Evolutionary conservation across 208 protist species (phyloP).

Genomic region (Wallacemonas sp.): DNA sequence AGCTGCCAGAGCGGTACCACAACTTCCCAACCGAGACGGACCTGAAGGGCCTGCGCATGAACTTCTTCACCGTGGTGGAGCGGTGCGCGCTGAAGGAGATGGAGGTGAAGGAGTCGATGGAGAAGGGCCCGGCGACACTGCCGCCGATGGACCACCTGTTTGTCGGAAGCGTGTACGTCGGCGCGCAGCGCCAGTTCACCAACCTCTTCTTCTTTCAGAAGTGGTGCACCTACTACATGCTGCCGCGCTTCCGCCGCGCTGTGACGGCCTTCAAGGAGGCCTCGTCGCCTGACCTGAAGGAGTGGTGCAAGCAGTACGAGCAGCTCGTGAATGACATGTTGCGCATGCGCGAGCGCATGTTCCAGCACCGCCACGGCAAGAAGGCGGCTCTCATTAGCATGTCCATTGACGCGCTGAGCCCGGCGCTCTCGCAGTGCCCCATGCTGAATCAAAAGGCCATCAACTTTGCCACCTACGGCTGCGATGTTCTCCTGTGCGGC

Average conservation of each 20-base stretch:
- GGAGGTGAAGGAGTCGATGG: conserved; percentile 84
- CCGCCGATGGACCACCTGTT: conserved; percentile 84
- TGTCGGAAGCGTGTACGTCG: conserved; percentile 75
- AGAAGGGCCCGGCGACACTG: conserved; percentile 74
- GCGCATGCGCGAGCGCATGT: conserved; percentile 83
- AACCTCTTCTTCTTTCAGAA: conserved; percentile 85
- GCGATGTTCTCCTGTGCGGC: conserved; percentile 70
- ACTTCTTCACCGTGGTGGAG: conserved; percentile 87
- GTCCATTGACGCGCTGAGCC: conserved; percentile 74
- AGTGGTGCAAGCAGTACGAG: conserved; percentile 90
- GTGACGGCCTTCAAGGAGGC: conserved; percentile 82
- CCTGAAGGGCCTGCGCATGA: conserved; percentile 82
- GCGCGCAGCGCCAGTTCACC: conserved; percentile 81
- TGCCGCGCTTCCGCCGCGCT: conserved; percentile 72
- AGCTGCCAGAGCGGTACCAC: conserved; percentile 87
- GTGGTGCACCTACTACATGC: conserved; percentile 77
- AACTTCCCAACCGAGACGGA: conserved; percentile 87
- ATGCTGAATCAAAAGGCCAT: conserved; percentile 91
- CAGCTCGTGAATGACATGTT: conserved; percentile 81
- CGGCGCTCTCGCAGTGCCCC: conserved; percentile 73
- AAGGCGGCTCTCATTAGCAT: conserved; percentile 54
- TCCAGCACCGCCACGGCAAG: conserved; percentile 84
- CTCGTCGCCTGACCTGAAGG: conserved; percentile 81
- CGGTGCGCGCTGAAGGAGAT: conserved; percentile 85
- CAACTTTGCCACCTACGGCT: conserved; percentile 86